Evolutionary conservation across 495 filamentous ascomycete species (phyloP), one percentile per base, ranked within the genome.

Genomic region (Polyplosphaeria fusca): DNA sequence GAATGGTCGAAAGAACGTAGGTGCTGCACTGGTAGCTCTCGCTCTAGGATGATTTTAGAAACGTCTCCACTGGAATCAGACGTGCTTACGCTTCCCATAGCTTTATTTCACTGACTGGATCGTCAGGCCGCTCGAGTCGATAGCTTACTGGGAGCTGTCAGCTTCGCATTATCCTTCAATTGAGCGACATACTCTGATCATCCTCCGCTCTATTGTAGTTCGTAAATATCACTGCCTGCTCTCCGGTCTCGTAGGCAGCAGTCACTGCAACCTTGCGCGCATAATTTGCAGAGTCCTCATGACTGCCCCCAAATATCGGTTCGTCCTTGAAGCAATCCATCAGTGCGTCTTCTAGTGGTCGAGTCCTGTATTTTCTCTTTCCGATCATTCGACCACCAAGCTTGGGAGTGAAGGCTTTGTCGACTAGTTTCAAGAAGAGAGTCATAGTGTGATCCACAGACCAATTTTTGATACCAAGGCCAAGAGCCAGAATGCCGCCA

Each of bases 401-500:
- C 19, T 69, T 66, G 24, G 67, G 69, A 1, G 68, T 69, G 52
- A 80, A 81, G 5, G 76, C 75, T 28, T 37, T 19, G 14, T 18
- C 30, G 18, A 23, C 20, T 0, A 55, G 41, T 14, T 23, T 47
- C 76, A 66, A 68, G 53, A 82, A 82, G 22, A 74, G 63, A 16
- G 64, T 60, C 14, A 73, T 71, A 52, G 73, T 76, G 2, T 67
- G 49, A 1, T 71, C 62, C n/a, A 80, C 68, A 3, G 68, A 54
- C 73, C 74, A 79, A 37, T 74, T 68, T 46, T 78, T 70, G 19
- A 75, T 70, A 2, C 74, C 79, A 7, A 86, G 69, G 0, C 74
- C 78, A 24, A 83, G 67, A 1, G 80, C 79, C 46, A 85, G 76
- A 52, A 85, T 74, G 16, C 80, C 79, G 0, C 82, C 79, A 14